Evolutionary conservation across 495 filamentous ascomycete species (phyloP), one percentile per base, ranked within the genome.

Genomic region (Acidiella bohemica): DNA sequence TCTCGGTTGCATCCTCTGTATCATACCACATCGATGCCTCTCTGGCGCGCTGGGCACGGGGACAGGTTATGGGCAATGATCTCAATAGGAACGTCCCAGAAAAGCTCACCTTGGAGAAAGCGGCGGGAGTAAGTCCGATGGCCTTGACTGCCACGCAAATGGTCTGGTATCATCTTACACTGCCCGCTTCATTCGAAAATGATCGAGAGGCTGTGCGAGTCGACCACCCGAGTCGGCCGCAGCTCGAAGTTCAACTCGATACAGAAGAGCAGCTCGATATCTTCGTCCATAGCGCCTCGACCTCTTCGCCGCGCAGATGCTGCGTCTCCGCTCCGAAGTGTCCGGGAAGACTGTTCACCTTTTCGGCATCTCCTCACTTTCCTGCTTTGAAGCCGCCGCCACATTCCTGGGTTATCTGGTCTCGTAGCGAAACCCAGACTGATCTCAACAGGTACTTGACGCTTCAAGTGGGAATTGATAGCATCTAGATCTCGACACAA

Each of bases 341-440:
- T 11, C 10, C 7, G 14, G 30, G 9, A 33, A 14, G 6, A 33
- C 8, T 33, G 14, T 30, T 39, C 3, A 46, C 48, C 65, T 7
- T 49, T 64, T 25, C 56, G 1, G 62, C 63, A 22, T 60, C 59
- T 28, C 29, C 46, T 5, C 42, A 46, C 4, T 56, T 48, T 20
- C 38, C 30, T 0, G 39, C 58, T 32, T 36, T 65, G 20, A 51
- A 27, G 10, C 29, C 26, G 14, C 44, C 21, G 29, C 54, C 51
- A 14, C 54, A 54, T 21, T 59, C 51, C 0, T 76, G 73, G 67
- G 70, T 32, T 57, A 54, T 0, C 67, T 72, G 7, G 59, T 78
- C 30, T 68, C 74, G 44, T 78, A 78, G 56, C 72, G 68, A 45
- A 65, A 69, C 41, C 14, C 44, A 17, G 61, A 70, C 30, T 77